phyloP scores from a whole-genome alignment of 1,284 basidiomycete species.

The Cryptococcus amylolentus region DNA sequence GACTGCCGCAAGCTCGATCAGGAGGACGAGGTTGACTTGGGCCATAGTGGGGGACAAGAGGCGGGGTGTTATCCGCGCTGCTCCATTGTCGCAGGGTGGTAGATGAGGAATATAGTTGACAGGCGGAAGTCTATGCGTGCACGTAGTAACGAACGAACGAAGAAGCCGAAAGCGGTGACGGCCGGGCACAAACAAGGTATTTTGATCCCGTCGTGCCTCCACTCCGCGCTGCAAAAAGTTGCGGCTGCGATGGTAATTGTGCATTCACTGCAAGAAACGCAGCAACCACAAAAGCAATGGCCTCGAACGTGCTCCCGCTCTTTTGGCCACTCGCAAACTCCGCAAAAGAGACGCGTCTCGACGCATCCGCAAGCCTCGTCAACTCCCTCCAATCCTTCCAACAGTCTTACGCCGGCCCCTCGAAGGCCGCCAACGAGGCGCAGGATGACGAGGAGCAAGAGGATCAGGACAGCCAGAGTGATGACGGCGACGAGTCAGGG shows the following conservation, averaged over 20 bases:
- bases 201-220: neutral
- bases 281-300: conserved; percentile 18
- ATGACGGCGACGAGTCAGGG: conserved; percentile 53
- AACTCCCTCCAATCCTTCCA: conserved; percentile 77
- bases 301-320: conserved; percentile 63
- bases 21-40: conserved; percentile 54
- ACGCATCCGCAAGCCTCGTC: conserved; percentile 81
- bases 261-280: neutral
- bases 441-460: conserved; percentile 54
- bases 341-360: conserved; percentile 71
- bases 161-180: neutral
- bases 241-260: neutral
- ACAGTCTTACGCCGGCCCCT: conserved; percentile 46
- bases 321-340: conserved; percentile 93
- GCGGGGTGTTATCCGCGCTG: too few relatives aligned
- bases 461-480: conserved; percentile 43
- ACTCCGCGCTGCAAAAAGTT: conserved; percentile 1
- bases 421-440: conserved; percentile 21
- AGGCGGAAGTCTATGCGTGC: too few relatives aligned
- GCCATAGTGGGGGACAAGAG: too few relatives aligned
- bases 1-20: conserved; percentile 69
- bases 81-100: too few relatives aligned
- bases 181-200: neutral
- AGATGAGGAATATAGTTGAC: too few relatives aligned
- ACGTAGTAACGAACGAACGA: too few relatives aligned